Evolutionary conservation across 768 basidiomycete species (phyloP).

Genomic region (Tricholoma furcatifolium): DNA sequence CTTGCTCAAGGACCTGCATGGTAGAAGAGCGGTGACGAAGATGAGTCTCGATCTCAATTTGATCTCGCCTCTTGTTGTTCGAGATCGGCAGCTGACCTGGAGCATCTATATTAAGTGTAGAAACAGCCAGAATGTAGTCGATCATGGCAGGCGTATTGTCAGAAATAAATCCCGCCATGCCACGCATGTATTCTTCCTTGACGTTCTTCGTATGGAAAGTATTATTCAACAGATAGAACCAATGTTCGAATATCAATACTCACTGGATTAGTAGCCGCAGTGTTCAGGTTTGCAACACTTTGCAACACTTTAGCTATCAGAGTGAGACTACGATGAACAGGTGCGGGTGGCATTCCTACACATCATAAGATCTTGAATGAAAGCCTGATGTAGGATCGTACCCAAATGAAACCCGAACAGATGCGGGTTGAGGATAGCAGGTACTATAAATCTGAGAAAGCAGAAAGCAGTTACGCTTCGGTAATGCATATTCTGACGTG

Average conservation of each 20-base stretch:
- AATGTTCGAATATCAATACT: background rate
- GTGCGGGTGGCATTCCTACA: conserved; percentile 61
- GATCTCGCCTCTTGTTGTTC: conserved; percentile 45
- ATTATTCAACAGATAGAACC: background rate
- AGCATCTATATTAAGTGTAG: conserved; percentile 45
- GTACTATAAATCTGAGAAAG: conserved; percentile 87
- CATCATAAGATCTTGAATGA: conserved; percentile 1
- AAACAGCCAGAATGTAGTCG: conserved; percentile 76
- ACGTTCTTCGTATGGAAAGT: background rate
- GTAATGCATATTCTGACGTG: conserved; percentile 59
- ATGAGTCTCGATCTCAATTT: conserved; percentile 50
- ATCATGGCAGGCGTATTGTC: conserved; percentile 68
- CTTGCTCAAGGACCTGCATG: conserved; percentile 60
- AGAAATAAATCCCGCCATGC: conserved; percentile 70
- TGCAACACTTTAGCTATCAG: conserved; percentile 88
- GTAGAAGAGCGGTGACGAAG: conserved; percentile 55
- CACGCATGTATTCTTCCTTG: conserved; percentile 82
- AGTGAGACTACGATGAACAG: conserved; percentile 79
- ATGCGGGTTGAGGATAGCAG: conserved; percentile 87
- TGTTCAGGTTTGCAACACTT: conserved; percentile 82
- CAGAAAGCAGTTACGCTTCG: conserved; percentile 89
- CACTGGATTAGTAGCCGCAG: conserved; percentile 34
- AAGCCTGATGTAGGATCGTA: conserved; percentile 27
- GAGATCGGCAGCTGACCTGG: conserved; percentile 22
- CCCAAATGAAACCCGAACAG: conserved; percentile 78